Conservation (phyloP, 257 asterid genomes). For the Eustoma russellianum region DNA sequence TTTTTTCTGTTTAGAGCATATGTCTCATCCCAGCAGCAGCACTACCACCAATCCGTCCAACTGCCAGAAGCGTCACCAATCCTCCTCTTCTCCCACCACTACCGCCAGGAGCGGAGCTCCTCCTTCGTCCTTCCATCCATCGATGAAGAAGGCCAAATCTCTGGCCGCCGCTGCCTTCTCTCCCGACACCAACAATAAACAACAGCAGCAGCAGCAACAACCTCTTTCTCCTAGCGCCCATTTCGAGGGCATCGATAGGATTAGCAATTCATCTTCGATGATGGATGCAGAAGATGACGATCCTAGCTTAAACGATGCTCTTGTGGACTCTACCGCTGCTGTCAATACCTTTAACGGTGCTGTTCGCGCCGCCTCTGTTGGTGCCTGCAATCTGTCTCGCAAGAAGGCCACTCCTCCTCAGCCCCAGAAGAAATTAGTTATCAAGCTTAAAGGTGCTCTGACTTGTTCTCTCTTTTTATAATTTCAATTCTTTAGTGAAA, state of each 20-base stretch:
- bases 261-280: slow-evolving; percentile 30
- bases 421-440: slow-evolving; percentile 74
- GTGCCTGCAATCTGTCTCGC: slow-evolving; percentile 44
- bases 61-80: slow-evolving; percentile 32
- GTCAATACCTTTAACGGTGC: slow-evolving; percentile 24
- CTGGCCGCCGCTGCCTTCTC: slow-evolving; percentile 48
- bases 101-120: slow-evolving; percentile 26
- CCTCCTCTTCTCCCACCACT: slow-evolving; percentile 21
- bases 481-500: background rate
- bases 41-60: slow-evolving; percentile 21
- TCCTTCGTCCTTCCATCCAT: slow-evolving; percentile 16
- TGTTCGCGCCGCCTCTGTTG: slow-evolving; percentile 26
- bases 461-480: background rate
- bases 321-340: slow-evolving; percentile 26
- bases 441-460: slow-evolving; percentile 70
- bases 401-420: slow-evolving; percentile 78
- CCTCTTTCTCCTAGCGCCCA: slow-evolving; percentile 33
- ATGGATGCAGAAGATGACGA: slow-evolving; percentile 57
- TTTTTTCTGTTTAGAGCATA: slow-evolving; percentile 15
- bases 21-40: slow-evolving; percentile 45
- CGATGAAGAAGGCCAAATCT: slow-evolving; percentile 77
- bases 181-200: slow-evolving; percentile 41
- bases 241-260: slow-evolving; percentile 26
- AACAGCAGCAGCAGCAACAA: slow-evolving; percentile 3
- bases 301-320: slow-evolving; percentile 28